These are phyloP conservation scores for Cladosporium sphaerospermum DNA, from an alignment of 2,329 filamentous ascomycete genomes.

Conservation along the genomic window DNA sequence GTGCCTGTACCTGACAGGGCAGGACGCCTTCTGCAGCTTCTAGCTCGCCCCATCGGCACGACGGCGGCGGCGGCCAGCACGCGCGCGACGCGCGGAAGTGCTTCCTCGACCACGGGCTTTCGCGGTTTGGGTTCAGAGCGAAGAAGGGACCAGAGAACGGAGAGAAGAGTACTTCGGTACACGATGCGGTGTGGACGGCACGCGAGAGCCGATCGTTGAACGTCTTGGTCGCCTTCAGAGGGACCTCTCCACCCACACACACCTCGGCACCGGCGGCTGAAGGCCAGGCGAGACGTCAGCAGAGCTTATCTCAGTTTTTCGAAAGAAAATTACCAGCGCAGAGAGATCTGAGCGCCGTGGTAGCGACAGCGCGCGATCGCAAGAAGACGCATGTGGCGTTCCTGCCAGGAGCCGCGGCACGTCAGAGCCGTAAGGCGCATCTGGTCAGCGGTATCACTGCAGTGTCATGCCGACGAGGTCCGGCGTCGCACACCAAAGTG, in stretches of 20 bases:
- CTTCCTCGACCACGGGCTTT: neutral
- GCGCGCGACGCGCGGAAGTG: constrained; percentile 4
- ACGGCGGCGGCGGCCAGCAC: neutral
- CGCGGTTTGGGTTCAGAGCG: too few species aligned
- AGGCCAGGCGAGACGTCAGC: neutral
- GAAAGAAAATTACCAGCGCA: too few species aligned
- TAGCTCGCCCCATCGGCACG: constrained; percentile 8
- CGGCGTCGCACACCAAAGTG: too few species aligned
- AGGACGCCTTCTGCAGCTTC: constrained; percentile 7
- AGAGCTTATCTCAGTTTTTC: neutral
- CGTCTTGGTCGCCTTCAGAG: too few species aligned
- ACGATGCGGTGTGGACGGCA: constrained; percentile 3
- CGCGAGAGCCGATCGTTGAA: neutral
- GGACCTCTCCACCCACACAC: neutral
- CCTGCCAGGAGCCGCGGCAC: too few species aligned
- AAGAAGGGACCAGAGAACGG: too few species aligned
- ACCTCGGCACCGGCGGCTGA: neutral
- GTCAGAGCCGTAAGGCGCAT: too few species aligned
- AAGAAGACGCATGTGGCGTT: too few species aligned
- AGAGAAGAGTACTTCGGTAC: neutral
- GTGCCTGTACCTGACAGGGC: constrained; percentile 9
- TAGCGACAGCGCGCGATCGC: too few species aligned
- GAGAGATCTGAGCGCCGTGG: too few species aligned
- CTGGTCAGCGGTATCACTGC: too few species aligned
- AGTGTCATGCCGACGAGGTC: too few species aligned